These are phyloP conservation scores for Paecilomyces formosus DNA, from an alignment of 2,329 filamentous ascomycete genomes.

Conservation along the genomic window DNA sequence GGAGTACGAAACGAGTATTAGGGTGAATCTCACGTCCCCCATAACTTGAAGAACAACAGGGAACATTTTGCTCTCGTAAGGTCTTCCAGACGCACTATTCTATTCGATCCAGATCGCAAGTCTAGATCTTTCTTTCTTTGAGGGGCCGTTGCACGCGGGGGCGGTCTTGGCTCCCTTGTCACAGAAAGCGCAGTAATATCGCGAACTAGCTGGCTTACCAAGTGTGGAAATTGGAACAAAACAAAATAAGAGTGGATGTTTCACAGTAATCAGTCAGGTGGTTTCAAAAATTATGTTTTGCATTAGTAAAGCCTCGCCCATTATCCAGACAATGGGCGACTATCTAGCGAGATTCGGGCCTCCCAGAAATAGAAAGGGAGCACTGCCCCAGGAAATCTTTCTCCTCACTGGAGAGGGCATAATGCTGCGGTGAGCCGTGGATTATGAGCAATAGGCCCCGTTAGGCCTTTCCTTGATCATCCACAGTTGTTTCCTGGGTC, in stretches of 20 bases:
- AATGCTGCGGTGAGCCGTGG: no score
- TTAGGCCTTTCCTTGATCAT: no score
- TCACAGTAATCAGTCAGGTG: not conserved
- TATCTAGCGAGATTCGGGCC: not conserved
- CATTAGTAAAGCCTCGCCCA: no score
- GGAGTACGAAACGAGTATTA: not conserved
- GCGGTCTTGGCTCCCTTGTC: not conserved
- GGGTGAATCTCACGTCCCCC: not conserved
- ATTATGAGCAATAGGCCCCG: no score
- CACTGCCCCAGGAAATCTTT: not conserved
- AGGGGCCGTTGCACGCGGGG: not conserved
- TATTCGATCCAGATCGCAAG: not conserved
- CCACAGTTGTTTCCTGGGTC: not conserved
- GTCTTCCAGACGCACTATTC: not conserved
- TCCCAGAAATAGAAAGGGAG: not conserved
- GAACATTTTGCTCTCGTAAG: not conserved
- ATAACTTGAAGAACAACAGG: not conserved
- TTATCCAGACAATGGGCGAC: not conserved
- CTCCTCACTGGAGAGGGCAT: not conserved
- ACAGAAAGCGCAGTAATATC: not conserved
- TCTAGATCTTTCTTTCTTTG: not conserved
- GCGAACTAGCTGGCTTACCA: not conserved
- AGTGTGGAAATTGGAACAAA: not conserved
- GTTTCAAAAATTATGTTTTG: not conserved
- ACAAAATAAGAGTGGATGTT: not conserved